A percentile compares a stretch with the other conserved stretches of the same genome.
Conservation (phyloP, 768 basidiomycete species). For the Tricholoma flavovirens region DNA sequence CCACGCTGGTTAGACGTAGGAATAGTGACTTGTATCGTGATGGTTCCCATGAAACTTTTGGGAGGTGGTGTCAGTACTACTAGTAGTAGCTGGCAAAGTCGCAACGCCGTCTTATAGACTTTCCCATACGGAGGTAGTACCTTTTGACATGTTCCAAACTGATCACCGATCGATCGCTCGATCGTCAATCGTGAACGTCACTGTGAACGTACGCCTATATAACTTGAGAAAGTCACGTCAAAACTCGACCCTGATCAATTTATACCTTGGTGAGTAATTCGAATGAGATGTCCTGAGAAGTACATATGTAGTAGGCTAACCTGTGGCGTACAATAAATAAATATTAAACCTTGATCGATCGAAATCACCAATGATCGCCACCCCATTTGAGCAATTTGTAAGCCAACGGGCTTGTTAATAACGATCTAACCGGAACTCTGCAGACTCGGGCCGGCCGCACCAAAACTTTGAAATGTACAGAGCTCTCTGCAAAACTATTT, state of each 20-base stretch:
- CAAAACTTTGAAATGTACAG: no score
- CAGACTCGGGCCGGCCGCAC: not conserved
- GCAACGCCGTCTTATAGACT: not conserved
- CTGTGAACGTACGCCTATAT: no score
- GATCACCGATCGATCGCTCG: not conserved
- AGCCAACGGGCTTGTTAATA: not conserved
- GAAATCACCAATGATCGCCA: not conserved
- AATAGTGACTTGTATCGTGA: not conserved
- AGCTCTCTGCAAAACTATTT: not conserved
- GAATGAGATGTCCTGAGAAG: not conserved
- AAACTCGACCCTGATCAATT: not conserved
- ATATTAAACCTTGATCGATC: not conserved
- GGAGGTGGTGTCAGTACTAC: not conserved
- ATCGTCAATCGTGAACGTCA: not conserved
- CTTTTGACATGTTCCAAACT: not conserved
- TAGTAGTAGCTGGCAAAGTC: not conserved
- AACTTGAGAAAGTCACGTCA: no score
- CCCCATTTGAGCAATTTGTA: not conserved
- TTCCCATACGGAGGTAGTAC: not conserved
- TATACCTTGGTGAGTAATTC: not conserved
- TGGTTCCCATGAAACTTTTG: not conserved
- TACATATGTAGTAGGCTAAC: not conserved
- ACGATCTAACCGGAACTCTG: not conserved
- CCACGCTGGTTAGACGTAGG: not conserved
- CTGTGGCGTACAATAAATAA: not conserved